Evolutionary conservation across 805 yeast species (phyloP), one percentile per base, ranked within the genome.

Genomic region (Groenewaldozyma tartarivorans): DNA sequence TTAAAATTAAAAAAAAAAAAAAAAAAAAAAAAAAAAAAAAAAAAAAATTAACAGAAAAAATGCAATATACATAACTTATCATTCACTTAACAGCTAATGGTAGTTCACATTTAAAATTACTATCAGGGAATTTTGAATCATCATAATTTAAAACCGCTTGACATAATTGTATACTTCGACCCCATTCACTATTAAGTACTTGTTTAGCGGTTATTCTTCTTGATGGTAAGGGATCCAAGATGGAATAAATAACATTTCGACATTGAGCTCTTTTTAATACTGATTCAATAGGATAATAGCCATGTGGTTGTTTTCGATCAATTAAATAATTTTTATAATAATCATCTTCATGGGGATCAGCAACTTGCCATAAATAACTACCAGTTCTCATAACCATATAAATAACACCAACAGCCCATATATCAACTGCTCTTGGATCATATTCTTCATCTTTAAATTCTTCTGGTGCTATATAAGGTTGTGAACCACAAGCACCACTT

Each of bases 131-230:
- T n/a, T n/a, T n/a, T 39, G 11, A 24, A 24, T 24, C 29, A 24
- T 24, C 29, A 13, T 24, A 24, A 24, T 24, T 24, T 7, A 24
- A 13, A 9, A 83, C 88, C 19, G 83, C 81, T 27, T 72, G 77
- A 58, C 95, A 87, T 20, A 84, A 78, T 44, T 66, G 71, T 47
- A 90, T 87, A 57, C 85, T 94, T 44, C 96, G 68, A 0, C 94
- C 95, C 97, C 97, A 90, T 61, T 92, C 97, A 58, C 92, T 80
- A 55, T 82, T 87, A 56, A 92, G 66, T 20, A 88, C 76, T 62
- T 90, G 96, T 51, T 76, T 75, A 11, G 94, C 94, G 20, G 83
- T 88, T 48, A 92, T 82, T 57, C 97, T 72, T 51, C 96, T 72
- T 11, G 72, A 66, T 3, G 98, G 94, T 26, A 81, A 77, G 1